Base-by-base conservation (phyloP, 164 flowering plant species). In the Stephania yunnanensis region DNA sequence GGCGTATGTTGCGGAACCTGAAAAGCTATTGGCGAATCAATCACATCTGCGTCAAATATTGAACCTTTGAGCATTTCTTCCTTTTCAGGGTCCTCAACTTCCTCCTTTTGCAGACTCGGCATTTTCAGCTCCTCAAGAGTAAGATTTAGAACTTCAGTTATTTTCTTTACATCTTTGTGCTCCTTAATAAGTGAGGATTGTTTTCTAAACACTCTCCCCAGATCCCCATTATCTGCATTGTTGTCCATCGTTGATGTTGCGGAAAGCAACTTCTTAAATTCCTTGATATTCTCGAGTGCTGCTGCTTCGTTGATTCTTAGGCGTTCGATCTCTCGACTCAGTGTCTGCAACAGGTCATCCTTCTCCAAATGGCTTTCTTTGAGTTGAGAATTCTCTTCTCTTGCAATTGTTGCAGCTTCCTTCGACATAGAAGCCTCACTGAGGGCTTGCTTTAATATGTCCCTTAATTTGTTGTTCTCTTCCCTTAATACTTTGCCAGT, bases 381-480 rank as follows among this genome's bases (percentile, higher is more conserved):
- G 69, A 95, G 88, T 30, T 83, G 84, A 9, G 90, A 85, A 78
- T 92, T 93, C 64, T 95, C 98, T 0, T 77, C 83, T 72, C 74
- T 80, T 17, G 97, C 98, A 67, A 95, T 87, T 42, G 80, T 87
- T 8, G 97, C 85, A 31, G 93, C 98, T 77, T 90, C 97, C 77
- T 89, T 95, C 0, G 98, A 94, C 13, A 84, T 89, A 73, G 83
- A 86, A 20, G 98, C 85, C 76, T 95, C 98, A 71, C 86, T 90
- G 2, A 93, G 30, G n/a, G 98, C 98, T 80, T 93, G 95, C 69
- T 90, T 92, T 12, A 95, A 84, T 46, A 92, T 85, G 69, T 93
- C 99, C 71, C 96, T 76, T 73, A 93, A 25, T 78, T 87, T 91
- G 71, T 48, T 66, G 52, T 80, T 90, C 75, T 95, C 99, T 53